These are phyloP conservation scores for Nitzschia sp. DNA, from an alignment of 108 stramenopile species.

Conservation along the genomic window DNA sequence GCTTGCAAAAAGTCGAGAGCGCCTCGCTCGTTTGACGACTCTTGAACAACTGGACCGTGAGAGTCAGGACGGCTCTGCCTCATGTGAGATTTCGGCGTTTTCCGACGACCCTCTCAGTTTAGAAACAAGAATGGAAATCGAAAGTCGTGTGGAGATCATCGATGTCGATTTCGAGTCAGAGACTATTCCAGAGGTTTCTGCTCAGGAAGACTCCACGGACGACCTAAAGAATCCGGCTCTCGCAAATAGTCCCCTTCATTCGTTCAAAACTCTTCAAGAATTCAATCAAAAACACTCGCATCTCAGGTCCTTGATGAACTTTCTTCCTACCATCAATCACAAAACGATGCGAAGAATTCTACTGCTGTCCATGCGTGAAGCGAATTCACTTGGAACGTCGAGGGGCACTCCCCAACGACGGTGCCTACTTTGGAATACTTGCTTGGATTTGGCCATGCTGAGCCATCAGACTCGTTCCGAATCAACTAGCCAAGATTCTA, in stretches of 20 bases:
- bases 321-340: slow-evolving; percentile 18
- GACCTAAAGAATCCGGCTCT: no score
- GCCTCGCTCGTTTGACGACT: slow-evolving; percentile 13
- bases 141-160: no score
- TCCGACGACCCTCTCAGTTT: no score
- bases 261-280: no score
- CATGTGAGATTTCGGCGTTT: neutral
- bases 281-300: neutral
- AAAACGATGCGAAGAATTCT: slow-evolving; percentile 6
- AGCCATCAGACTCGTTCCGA: no score
- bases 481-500: no score
- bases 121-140: no score
- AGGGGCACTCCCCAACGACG: neutral
- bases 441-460: slow-evolving; percentile 21
- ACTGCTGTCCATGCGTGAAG: slow-evolving; percentile 22
- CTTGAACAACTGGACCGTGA: slow-evolving; percentile 11
- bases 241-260: no score
- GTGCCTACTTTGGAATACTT: slow-evolving; percentile 32
- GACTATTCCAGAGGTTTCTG: no score
- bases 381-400: slow-evolving; percentile 19
- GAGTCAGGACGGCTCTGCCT: neutral
- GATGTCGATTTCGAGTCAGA: no score
- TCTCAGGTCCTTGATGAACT: neutral
- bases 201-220: no score
- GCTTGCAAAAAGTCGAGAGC: slow-evolving; percentile 26